Evolutionary conservation across 106 monocot genomes (phyloP).

Genomic region (Chionographis japonica): DNA sequence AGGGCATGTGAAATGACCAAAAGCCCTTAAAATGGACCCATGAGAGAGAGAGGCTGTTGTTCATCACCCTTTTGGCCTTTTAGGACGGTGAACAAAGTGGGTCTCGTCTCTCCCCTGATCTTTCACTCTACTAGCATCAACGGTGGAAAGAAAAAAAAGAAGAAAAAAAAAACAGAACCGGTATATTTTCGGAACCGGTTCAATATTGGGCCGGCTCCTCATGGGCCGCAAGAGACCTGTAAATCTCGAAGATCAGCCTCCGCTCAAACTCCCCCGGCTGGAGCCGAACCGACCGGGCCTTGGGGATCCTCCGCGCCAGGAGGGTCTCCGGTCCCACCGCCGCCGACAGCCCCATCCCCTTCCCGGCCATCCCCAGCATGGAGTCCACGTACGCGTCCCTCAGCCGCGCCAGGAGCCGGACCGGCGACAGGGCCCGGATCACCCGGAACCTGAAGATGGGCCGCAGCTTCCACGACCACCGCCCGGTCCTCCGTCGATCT

Average conservation of each 20-base stretch:
- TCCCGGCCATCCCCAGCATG: conserved; percentile 38
- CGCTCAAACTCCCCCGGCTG: conserved; percentile 25
- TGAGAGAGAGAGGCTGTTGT: too few relatives aligned
- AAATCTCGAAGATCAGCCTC: conserved; percentile 40
- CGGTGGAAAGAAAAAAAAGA: too few relatives aligned
- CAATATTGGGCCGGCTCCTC: neutral
- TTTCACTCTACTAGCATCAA: too few relatives aligned
- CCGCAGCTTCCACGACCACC: neutral
- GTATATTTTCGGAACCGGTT: too few relatives aligned
- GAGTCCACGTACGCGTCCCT: conserved; percentile 33
- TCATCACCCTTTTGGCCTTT: too few relatives aligned
- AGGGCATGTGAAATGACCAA: too few relatives aligned
- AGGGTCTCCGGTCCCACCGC: conserved; percentile 12
- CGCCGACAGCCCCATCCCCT: conserved; percentile 5
- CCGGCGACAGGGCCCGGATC: conserved; percentile 11
- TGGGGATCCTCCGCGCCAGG: conserved; percentile 19
- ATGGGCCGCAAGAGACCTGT: conserved; percentile 25
- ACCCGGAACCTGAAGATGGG: conserved; percentile 8
- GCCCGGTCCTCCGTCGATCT: neutral
- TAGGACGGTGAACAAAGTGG: too few relatives aligned
- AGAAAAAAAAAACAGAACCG: too few relatives aligned
- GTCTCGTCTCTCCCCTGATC: too few relatives aligned
- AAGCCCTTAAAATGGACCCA: too few relatives aligned
- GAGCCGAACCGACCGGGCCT: conserved; percentile 4
- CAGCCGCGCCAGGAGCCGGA: conserved; percentile 14